Conservation (phyloP, 768 basidiomycete species). For the Tephrocybe rancida region DNA sequence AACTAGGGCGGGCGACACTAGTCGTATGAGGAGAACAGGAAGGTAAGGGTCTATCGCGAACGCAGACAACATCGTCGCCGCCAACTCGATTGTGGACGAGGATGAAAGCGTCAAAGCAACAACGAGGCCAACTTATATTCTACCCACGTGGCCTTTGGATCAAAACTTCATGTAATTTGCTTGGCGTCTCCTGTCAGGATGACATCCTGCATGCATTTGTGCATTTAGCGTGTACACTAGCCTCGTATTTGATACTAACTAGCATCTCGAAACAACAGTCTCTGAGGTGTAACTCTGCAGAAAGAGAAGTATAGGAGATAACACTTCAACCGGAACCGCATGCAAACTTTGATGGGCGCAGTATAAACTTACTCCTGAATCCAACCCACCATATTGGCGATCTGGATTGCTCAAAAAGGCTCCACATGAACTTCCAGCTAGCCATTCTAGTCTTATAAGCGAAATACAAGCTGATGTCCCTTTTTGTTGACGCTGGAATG, state of each 20-base stretch:
- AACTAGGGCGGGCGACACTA: conserved; percentile 70
- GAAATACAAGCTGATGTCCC: no score
- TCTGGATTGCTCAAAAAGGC: no score
- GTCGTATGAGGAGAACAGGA: conserved; percentile 58
- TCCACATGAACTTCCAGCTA: no score
- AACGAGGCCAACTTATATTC: conserved; percentile 20
- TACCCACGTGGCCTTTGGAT: conserved; percentile 24
- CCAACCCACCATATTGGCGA: no score
- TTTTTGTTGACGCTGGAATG: no score
- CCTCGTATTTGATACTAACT: neutral
- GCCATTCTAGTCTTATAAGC: no score
- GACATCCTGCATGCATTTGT: conserved; percentile 4
- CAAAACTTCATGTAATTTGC: conserved; percentile 19
- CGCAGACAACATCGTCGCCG: conserved; percentile 30
- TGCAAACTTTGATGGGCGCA: no score
- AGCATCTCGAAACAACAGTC: neutral
- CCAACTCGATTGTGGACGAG: conserved; percentile 22
- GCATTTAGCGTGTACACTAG: neutral
- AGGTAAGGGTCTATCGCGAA: conserved; percentile 20
- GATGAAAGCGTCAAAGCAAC: conserved; percentile 13
- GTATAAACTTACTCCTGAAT: no score
- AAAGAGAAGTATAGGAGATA: no score
- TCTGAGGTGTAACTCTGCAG: no score
- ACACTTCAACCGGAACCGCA: no score
- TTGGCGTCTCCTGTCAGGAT: conserved; percentile 4